phyloP scores from a whole-genome alignment of 371 early-diverging fungal genomes.

The Mucor indicus region DNA sequence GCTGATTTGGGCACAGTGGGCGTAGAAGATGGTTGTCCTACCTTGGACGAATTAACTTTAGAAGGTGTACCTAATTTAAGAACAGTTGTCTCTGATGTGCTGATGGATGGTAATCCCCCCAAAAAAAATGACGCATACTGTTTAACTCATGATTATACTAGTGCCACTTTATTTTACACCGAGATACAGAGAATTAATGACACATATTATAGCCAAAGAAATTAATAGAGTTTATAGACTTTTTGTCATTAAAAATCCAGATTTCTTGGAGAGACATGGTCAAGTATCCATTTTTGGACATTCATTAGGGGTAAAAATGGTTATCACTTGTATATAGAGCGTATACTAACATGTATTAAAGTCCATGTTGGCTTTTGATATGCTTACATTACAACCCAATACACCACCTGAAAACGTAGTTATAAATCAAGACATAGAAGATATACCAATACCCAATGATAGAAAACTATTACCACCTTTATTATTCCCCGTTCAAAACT shows the following conservation, averaged over 20 bases:
- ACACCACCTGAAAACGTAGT: conserved; percentile 25
- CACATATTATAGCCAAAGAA: conserved; percentile 68
- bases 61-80: conserved; percentile 83
- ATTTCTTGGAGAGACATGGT: conserved; percentile 68
- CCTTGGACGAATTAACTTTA: conserved; percentile 72
- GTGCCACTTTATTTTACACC: conserved; percentile 84
- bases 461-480: conserved; percentile 18
- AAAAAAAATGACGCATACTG: not conserved
- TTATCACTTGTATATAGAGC: not conserved
- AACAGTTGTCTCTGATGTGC: conserved; percentile 76
- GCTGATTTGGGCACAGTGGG: conserved; percentile 56
- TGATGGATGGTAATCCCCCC: conserved; percentile 66
- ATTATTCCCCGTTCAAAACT: conserved; percentile 51
- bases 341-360: not conserved
- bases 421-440: conserved; percentile 8
- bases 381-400: conserved; percentile 63
- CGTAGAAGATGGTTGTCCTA: conserved; percentile 59
- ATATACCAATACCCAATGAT: conserved; percentile 10
- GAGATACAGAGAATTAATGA: conserved; percentile 76
- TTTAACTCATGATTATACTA: conserved; percentile 17
- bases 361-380: conserved; percentile 75
- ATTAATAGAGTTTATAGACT: conserved; percentile 68
- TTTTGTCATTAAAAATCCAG: conserved; percentile 69
- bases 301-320: conserved; percentile 60
- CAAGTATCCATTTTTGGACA: conserved; percentile 79